Conservation (phyloP, 2,329 filamentous ascomycete genomes). For the Leptographium galeiforme region DNA sequence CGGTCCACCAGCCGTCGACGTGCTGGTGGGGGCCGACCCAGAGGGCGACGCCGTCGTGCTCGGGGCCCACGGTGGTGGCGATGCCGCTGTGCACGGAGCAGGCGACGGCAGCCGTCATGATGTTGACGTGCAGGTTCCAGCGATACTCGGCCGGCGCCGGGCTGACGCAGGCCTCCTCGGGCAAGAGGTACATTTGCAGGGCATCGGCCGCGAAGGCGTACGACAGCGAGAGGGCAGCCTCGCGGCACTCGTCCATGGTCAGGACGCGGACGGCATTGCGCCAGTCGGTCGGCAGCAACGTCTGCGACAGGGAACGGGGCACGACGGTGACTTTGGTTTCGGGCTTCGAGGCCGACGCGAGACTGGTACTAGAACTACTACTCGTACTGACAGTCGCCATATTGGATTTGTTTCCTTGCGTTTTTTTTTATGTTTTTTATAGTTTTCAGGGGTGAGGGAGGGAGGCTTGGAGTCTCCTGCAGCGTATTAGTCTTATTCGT, state of each 20-base stretch:
- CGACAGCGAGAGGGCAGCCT: conserved; percentile 58
- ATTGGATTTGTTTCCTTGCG: no score
- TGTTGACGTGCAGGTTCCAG: conserved; percentile 64
- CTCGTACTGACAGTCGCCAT: no score
- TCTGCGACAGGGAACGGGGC: background rate
- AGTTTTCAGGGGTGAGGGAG: no score
- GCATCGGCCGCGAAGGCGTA: conserved; percentile 67
- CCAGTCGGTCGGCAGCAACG: conserved; percentile 29
- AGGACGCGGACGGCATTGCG: conserved; percentile 48
- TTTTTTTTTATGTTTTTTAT: no score
- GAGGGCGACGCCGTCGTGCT: conserved; percentile 66
- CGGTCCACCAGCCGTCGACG: conserved; percentile 60
- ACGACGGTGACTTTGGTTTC: no score
- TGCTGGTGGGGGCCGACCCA: conserved; percentile 68
- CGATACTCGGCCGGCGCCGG: conserved; percentile 40
- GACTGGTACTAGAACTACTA: no score
- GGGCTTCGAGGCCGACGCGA: no score
- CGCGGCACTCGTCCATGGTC: conserved; percentile 52
- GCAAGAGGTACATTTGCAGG: conserved; percentile 54
- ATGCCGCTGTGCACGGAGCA: conserved; percentile 62
- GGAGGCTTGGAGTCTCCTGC: no score
- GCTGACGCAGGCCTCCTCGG: background rate
- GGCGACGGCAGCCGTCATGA: conserved; percentile 65
- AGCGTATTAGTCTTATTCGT: no score
- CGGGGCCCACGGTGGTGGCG: conserved; percentile 59